These are phyloP conservation scores for Hansenula anomala DNA, from an alignment of 1,139 yeast genomes.

Conservation along the genomic window DNA sequence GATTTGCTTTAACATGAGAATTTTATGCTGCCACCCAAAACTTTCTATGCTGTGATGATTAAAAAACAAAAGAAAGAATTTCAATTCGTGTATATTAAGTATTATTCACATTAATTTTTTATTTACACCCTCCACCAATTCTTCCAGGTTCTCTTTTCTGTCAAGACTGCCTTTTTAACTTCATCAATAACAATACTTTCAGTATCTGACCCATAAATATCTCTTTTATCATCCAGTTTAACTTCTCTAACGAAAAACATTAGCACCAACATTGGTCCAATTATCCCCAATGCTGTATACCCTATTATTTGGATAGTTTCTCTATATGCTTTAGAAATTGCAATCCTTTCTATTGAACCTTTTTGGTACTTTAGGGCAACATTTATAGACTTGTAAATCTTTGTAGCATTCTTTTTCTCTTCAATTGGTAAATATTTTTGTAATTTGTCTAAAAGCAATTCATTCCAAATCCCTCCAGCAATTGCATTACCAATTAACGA, in stretches of 20 bases:
- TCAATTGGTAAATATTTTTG: slow-evolving; percentile 14
- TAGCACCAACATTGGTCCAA: slow-evolving; percentile 16
- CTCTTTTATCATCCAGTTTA: slow-evolving; percentile 12
- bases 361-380: slow-evolving; percentile 14
- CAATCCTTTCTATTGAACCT: slow-evolving; percentile 18
- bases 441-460: slow-evolving; percentile 13
- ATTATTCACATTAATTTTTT: too few species aligned
- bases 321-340: slow-evolving; percentile 18
- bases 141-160: too few species aligned
- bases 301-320: slow-evolving; percentile 20
- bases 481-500: slow-evolving; percentile 41
- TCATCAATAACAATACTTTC: not conserved
- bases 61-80: too few species aligned
- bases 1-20: too few species aligned
- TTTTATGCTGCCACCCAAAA: too few species aligned
- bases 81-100: too few species aligned
- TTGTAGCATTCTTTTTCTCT: slow-evolving; percentile 9
- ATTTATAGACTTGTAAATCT: slow-evolving; percentile 14
- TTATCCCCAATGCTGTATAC: slow-evolving; percentile 15
- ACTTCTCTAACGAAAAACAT: slow-evolving; percentile 16
- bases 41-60: too few species aligned
- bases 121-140: too few species aligned
- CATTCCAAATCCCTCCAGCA: slow-evolving; percentile 32
- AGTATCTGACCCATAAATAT: slow-evolving; percentile 1
- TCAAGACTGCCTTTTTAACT: too few species aligned